Conservation (phyloP, 2,329 filamentous ascomycete genomes). For the Lasiodiplodia hormozganensis region DNA sequence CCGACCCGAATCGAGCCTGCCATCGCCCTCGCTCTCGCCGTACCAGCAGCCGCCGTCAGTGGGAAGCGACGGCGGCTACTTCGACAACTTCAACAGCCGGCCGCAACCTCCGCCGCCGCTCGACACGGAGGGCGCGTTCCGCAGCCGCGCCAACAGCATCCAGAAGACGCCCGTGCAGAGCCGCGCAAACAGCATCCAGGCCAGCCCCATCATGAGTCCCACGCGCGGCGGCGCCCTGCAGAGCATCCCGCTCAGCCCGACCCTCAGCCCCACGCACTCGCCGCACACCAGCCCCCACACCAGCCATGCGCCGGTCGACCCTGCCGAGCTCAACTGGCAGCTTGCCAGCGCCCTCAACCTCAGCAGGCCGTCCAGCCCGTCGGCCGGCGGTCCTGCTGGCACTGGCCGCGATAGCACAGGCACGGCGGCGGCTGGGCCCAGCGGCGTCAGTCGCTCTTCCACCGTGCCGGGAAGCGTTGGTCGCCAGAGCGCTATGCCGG, state of each 20-base stretch:
- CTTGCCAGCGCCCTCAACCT: slow-evolving; percentile 51
- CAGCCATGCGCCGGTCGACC: not conserved
- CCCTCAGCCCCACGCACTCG: slow-evolving; percentile 13
- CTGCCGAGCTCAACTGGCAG: slow-evolving; percentile 49
- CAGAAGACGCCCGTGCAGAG: slow-evolving; percentile 46
- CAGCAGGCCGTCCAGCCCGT: slow-evolving; percentile 47
- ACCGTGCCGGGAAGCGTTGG: not conserved
- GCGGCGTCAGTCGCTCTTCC: not conserved
- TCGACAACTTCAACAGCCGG: slow-evolving; percentile 15
- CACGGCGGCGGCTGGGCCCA: not conserved
- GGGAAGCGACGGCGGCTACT: slow-evolving; percentile 5
- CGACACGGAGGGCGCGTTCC: slow-evolving; percentile 28
- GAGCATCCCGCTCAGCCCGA: slow-evolving; percentile 9
- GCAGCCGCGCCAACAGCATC: slow-evolving; percentile 47
- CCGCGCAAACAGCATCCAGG: slow-evolving; percentile 48
- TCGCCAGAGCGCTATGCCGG: slow-evolving; percentile 30
- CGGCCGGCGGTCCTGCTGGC: slow-evolving; percentile 27
- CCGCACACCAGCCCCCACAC: not conserved
- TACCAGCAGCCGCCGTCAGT: slow-evolving; percentile 14
- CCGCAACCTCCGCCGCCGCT: not conserved
- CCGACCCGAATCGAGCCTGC: slow-evolving; percentile 31
- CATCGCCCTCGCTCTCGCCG: slow-evolving; percentile 38
- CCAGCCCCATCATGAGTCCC: slow-evolving; percentile 39
- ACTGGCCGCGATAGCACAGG: slow-evolving; percentile 32
- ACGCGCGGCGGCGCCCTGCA: not conserved